Evolutionary conservation across 305 asterid genomes (phyloP), one percentile per base, ranked within the genome.

Genomic region (Solanum chacoense): DNA sequence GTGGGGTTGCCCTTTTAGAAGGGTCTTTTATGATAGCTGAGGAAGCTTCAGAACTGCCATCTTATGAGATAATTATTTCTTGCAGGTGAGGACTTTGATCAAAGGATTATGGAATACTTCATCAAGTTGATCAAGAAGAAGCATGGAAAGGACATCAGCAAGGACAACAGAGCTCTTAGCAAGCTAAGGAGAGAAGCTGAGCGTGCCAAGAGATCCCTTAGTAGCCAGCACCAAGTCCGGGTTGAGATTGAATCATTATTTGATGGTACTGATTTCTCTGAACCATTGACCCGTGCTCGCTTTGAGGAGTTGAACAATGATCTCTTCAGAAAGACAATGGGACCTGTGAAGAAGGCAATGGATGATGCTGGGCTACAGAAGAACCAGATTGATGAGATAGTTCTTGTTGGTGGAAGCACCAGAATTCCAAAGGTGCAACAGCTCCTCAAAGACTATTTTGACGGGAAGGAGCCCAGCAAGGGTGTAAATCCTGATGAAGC

Each of bases 401-500:
- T 93, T 37, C 94, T 93, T 87, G 94, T 93, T 85, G 95, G 95
- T 85, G 95, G 95, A 88, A 93, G 94, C 88, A 93, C 95, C 76
- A 92, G 95, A 76, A 93, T 93, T 79, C 95, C 95, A 2, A 93
- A 92, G 88, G 95, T 93, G 26, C 94, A 91, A 84, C 95, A 93
- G 88, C 91, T 93, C 73, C 91, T 93, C 14, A 93, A 84, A 88
- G 94, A 93, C 37, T 93, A 89, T 88, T 93, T 93, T 31, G 92
- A 93, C 10, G 95, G 95, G 24, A 93, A 93, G 91, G 94, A 93
- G 84, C 93, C 95, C 72, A 93, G 45, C 90, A 92, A 92, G 90
- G 95, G 95, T 88, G 95, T 93, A 67, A 93, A 92, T 87, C 95
- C 95, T 4, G 95, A 93, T 63, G 95, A 93, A 85, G 94, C 95